These are phyloP conservation scores for Hymenoscyphus linearis DNA, from an alignment of 2,329 filamentous ascomycete genomes.

Conservation along the genomic window DNA sequence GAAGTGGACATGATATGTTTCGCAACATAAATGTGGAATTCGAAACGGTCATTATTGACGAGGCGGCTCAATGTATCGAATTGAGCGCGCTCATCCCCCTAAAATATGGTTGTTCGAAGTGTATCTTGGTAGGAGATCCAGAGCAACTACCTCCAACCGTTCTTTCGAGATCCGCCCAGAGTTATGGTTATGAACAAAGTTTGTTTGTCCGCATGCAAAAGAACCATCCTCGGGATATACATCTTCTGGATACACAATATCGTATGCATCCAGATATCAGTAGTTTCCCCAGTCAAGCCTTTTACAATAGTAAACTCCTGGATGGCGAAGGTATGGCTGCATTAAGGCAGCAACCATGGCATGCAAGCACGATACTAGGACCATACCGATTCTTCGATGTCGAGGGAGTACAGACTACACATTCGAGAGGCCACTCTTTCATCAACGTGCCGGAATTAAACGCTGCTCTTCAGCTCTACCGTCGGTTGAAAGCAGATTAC, in stretches of 20 bases:
- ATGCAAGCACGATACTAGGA: conserved; percentile 71
- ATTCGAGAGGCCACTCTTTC: conserved; percentile 80
- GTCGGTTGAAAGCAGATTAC: conserved; percentile 71
- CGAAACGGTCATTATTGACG: conserved; percentile 96
- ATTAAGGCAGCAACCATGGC: conserved; percentile 78
- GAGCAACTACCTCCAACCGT: conserved; percentile 97
- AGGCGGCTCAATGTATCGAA: conserved; percentile 97
- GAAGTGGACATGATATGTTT: conserved; percentile 96
- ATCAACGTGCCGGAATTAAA: conserved; percentile 85
- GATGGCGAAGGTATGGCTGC: conserved; percentile 80
- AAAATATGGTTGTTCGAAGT: conserved; percentile 96
- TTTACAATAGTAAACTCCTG: conserved; percentile 83
- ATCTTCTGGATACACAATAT: conserved; percentile 95
- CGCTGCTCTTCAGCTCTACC: conserved; percentile 79
- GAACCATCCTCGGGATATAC: conserved; percentile 81
- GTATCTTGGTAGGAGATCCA: conserved; percentile 93
- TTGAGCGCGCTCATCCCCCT: conserved; percentile 92
- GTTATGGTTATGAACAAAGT: conserved; percentile 95
- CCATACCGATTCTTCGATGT: conserved; percentile 98
- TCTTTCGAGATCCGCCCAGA: conserved; percentile 84
- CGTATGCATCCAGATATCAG: conserved; percentile 99
- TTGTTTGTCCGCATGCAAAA: conserved; percentile 97
- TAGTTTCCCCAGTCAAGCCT: conserved; percentile 79
- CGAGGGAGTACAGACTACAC: conserved; percentile 75
- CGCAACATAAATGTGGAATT: conserved; percentile 92